Evolutionary conservation across 257 asterid genomes (phyloP), one percentile per base, ranked within the genome.

Genomic region (Jaltomata sinuosa): DNA sequence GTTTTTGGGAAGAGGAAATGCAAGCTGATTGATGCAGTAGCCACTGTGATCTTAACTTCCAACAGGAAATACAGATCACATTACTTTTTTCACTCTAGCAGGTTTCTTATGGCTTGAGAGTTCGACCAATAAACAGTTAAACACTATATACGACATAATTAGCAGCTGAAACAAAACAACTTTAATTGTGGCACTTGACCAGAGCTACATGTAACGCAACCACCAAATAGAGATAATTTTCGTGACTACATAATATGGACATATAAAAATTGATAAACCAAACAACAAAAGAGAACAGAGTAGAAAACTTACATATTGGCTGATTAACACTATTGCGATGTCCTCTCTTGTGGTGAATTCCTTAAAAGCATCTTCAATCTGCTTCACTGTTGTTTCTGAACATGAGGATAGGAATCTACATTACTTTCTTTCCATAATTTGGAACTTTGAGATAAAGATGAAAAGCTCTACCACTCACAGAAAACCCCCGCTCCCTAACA

Each of bases 281-380:
- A 74, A 74, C 59, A 74, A 22, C 22, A 74, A 74, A 3, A 32
- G 49, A 34, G 38, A 69, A 47, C 62, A 79, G 88, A 81, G 61
- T 32, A 21, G 29, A 68, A 81, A 84, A 84, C 96, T 92, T 90
- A 95, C 98, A 74, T 85, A 95, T 95, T 97, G 98, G 87, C 99
- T 97, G 89, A 97, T 94, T 25, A 97, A 85, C 85, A 97, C 96
- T 15, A 97, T 91, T 29, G 97, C 99, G 82, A 95, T 79, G 85
- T 97, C 99, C 49, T 94, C 98, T 88, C 99, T 93, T 36, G 97
- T 12, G n/a, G 98, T 95, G 90, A 94, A 97, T 55, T 97, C 99
- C 84, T 97, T 97, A 91, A 97, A 97, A 19, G 98, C 93, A 29
- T 97, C 99, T 87, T 97, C 99, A 87, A 97, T 93, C 90, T 97